Evolutionary conservation across 202 grass and related monocot species (phyloP).

Genomic region (Eragrostis tef): DNA sequence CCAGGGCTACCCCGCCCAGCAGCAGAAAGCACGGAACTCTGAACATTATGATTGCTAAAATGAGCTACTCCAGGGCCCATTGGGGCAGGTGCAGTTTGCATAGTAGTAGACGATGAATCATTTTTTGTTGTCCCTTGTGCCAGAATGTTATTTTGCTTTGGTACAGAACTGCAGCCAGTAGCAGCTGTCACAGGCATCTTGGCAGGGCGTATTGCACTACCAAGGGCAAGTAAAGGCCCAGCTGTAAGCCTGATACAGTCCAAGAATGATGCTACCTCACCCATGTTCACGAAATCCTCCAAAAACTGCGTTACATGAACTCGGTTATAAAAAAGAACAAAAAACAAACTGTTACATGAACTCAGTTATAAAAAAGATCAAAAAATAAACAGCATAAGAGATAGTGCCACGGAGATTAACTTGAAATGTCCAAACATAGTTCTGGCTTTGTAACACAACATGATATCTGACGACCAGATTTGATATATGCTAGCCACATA

Average conservation of each 20-base stretch:
- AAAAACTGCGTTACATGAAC: conserved; percentile 69
- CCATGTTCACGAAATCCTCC: conserved; percentile 91
- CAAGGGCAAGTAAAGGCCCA: conserved; percentile 84
- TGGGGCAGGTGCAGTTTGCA: conserved; percentile 47
- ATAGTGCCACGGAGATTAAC: background rate
- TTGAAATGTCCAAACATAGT: conserved; percentile 23
- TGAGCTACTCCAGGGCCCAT: conserved; percentile 43
- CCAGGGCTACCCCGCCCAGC: conserved; percentile 57
- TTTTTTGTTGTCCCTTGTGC: conserved; percentile 45
- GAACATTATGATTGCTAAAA: conserved; percentile 51
- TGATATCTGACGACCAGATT: conserved; percentile 17
- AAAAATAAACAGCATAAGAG: conserved; percentile 13
- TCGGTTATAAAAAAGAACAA: background rate
- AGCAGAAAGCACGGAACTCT: conserved; percentile 61
- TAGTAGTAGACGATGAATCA: conserved; percentile 55
- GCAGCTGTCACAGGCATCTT: conserved; percentile 71
- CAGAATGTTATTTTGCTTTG: conserved; percentile 61
- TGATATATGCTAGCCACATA: background rate
- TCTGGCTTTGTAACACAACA: conserved; percentile 1
- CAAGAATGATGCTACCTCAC: conserved; percentile 84
- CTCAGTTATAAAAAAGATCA: too few relatives aligned
- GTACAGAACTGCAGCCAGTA: conserved; percentile 49
- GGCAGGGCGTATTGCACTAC: conserved; percentile 70
- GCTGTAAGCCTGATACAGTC: conserved; percentile 84
- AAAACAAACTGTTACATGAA: too few relatives aligned